Conservation (phyloP, 2,329 filamentous ascomycete species). For the Exophiala phaeomuriformis region DNA sequence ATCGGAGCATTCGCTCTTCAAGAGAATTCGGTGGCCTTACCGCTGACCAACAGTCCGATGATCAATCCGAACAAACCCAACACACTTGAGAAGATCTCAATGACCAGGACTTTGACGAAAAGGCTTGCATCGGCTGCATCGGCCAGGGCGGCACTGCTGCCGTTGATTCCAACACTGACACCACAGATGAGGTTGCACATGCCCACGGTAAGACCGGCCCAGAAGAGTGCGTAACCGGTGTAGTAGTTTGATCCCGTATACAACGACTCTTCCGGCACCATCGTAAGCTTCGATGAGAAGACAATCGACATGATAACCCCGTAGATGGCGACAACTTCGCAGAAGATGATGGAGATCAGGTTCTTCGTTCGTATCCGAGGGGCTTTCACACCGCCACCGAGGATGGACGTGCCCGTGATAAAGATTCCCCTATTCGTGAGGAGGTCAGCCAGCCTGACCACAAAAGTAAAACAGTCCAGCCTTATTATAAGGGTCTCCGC, state of each 20-base stretch:
- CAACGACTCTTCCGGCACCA: constrained; percentile 56
- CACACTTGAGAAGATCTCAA: constrained; percentile 98
- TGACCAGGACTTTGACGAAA: constrained; percentile 98
- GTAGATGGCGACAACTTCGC: constrained; percentile 99
- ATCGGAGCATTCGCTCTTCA: constrained; percentile 3
- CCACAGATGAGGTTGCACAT: constrained; percentile 94
- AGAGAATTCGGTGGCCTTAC: constrained; percentile 70
- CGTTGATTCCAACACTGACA: constrained; percentile 95
- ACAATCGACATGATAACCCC: constrained; percentile 99
- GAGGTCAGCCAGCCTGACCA: background rate
- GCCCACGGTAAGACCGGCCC: constrained; percentile 89
- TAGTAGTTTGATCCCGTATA: constrained; percentile 78
- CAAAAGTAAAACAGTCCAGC: too few species aligned
- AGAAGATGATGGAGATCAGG: constrained; percentile 99
- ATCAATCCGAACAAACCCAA: constrained; percentile 94
- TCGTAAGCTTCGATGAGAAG: constrained; percentile 75
- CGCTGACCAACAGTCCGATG: constrained; percentile 78
- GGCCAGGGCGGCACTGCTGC: constrained; percentile 88
- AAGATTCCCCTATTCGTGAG: constrained; percentile 75
- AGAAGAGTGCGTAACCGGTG: constrained; percentile 92
- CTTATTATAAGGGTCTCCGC: too few species aligned
- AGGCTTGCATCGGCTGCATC: constrained; percentile 88
- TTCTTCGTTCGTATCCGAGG: constrained; percentile 99
- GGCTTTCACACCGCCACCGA: constrained; percentile 92
- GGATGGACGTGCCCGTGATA: constrained; percentile 93